Conservation (phyloP, 768 basidiomycete genomes). For the Brasilioporus rufonigricans region DNA sequence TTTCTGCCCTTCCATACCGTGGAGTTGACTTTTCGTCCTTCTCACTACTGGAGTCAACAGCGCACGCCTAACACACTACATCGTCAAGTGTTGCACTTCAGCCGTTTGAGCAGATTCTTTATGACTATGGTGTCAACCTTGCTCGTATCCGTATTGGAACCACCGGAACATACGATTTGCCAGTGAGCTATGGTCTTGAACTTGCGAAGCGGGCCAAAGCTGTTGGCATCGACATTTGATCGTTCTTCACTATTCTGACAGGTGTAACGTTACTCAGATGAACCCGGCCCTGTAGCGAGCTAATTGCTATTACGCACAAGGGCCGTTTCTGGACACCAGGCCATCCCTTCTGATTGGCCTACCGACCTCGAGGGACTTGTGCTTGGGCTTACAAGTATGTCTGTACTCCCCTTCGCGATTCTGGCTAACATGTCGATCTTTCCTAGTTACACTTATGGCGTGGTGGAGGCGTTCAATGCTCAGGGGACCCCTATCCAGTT, state of each 20-base stretch:
- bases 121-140: conserved; percentile 10
- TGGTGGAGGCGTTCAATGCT: conserved; percentile 4
- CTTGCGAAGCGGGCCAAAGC: conserved; percentile 11
- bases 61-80: background rate
- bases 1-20: conserved; percentile 5
- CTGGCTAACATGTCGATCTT: background rate
- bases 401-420: background rate
- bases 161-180: conserved; percentile 8
- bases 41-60: conserved; percentile 9
- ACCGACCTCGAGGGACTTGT: conserved; percentile 9
- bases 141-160: conserved; percentile 16
- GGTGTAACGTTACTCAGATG: conserved; percentile 2
- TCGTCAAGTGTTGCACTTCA: background rate
- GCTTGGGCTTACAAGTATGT: conserved; percentile 6
- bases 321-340: conserved; percentile 7
- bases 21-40: conserved; percentile 19
- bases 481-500: conserved; percentile 9
- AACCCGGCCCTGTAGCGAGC: background rate
- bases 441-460: conserved; percentile 6
- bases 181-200: conserved; percentile 4
- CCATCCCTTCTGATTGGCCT: conserved; percentile 15
- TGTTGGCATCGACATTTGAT: conserved; percentile 14
- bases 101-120: conserved; percentile 10
- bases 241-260: conserved; percentile 10
- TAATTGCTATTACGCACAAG: background rate